A percentile compares a stretch with the other conserved stretches of the same genome.
These are phyloP conservation scores for Blastobotrys petasosporus DNA, from an alignment of 1,139 yeast genomes.

Conservation along the genomic window DNA sequence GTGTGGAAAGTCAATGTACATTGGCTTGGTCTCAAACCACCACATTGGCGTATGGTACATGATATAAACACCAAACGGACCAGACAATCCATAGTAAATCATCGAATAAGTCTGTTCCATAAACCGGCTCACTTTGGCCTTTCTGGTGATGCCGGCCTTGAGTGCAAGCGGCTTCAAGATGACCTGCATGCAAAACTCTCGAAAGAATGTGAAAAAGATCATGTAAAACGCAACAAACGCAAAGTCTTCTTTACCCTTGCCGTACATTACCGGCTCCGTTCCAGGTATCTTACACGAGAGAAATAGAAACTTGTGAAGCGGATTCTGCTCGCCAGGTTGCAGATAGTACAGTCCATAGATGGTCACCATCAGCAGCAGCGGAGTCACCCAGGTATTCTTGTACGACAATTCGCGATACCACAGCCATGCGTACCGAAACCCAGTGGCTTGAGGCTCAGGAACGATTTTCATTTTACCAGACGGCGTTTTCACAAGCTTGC, in stretches of 20 bases:
- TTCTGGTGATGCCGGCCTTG: conserved; percentile 47
- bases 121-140: conserved; percentile 66
- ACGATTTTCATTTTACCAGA: conserved; percentile 12
- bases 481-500: conserved; percentile 20
- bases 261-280: conserved; percentile 44
- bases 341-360: conserved; percentile 33
- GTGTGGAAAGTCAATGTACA: conserved; percentile 81
- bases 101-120: conserved; percentile 90
- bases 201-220: conserved; percentile 78
- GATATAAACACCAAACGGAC: conserved; percentile 84
- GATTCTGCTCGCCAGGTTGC: conserved; percentile 45
- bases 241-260: conserved; percentile 81
- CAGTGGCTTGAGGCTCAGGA: conserved; percentile 14
- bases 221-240: conserved; percentile 75
- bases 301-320: conserved; percentile 57
- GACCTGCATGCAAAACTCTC: conserved; percentile 88
- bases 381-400: conserved; percentile 76
- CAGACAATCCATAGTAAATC: conserved; percentile 71
- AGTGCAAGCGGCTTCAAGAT: conserved; percentile 67
- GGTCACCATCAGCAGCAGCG: conserved; percentile 41
- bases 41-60: conserved; percentile 81
- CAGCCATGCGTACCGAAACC: conserved; percentile 36
- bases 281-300: conserved; percentile 62
- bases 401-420: conserved; percentile 56
- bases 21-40: conserved; percentile 79